These are phyloP conservation scores for Diaporthe vexans DNA, from an alignment of 2,329 filamentous ascomycete species.

Conservation along the genomic window DNA sequence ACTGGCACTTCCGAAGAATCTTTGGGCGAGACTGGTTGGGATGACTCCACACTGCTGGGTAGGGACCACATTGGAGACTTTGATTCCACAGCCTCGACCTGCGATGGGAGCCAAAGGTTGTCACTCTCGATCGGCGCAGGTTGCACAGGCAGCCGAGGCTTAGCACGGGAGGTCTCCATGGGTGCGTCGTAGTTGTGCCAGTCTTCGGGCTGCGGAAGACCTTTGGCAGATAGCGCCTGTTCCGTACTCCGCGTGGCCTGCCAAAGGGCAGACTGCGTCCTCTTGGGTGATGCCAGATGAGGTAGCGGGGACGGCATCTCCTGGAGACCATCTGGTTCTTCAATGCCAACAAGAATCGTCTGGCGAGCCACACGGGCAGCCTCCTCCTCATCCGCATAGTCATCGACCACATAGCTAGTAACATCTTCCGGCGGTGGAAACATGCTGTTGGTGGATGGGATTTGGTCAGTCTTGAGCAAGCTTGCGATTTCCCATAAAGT, in stretches of 20 bases:
- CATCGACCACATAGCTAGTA: conserved; percentile 49
- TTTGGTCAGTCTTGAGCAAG: conserved; percentile 65
- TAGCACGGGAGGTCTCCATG: conserved; percentile 40
- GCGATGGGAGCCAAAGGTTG: conserved; percentile 44
- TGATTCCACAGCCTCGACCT: background rate
- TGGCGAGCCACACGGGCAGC: conserved; percentile 45
- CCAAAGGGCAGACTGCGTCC: conserved; percentile 42
- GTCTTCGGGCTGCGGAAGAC: conserved; percentile 36
- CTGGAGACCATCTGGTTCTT: conserved; percentile 46
- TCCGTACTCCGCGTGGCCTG: conserved; percentile 26
- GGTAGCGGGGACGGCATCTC: conserved; percentile 41
- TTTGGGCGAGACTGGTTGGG: background rate
- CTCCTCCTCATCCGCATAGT: conserved; percentile 50
- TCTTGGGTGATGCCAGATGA: conserved; percentile 37
- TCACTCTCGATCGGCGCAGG: conserved; percentile 38
- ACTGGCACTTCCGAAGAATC: background rate
- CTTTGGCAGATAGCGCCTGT: conserved; percentile 15
- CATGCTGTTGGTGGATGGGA: conserved; percentile 67
- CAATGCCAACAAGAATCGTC: conserved; percentile 52
- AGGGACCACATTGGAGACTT: conserved; percentile 38
- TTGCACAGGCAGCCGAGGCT: conserved; percentile 37
- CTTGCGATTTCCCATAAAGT: conserved; percentile 76
- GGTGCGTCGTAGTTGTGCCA: conserved; percentile 42
- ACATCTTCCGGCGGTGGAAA: conserved; percentile 52
- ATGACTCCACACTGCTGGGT: conserved; percentile 2